phyloP scores from a whole-genome alignment of 257 asterid species.

The Solanum arcanum region DNA sequence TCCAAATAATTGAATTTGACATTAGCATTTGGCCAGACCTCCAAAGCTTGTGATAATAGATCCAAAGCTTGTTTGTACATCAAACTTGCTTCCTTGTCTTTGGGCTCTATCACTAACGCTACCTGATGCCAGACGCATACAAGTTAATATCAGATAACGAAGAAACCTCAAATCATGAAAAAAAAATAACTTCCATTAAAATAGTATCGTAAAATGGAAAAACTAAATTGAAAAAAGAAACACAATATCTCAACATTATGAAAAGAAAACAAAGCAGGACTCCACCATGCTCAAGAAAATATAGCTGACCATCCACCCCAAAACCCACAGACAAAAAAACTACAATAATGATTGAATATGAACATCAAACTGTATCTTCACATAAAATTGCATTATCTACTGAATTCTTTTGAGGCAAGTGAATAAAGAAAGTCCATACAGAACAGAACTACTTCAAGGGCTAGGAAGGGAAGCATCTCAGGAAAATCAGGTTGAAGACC shows the following conservation, averaged over 20 bases:
- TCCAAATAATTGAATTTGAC: constrained; percentile 97
- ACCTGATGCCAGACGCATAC: constrained; percentile 37
- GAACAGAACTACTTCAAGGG: background rate
- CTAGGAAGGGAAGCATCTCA: background rate
- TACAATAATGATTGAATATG: background rate
- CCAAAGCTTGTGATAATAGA: constrained; percentile 93
- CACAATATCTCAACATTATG: background rate
- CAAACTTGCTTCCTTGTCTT: constrained; percentile 94
- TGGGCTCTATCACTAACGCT: constrained; percentile 94
- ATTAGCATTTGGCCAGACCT: constrained; percentile 99
- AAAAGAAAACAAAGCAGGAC: background rate
- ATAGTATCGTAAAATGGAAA: background rate
- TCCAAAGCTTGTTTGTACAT: constrained; percentile 98
- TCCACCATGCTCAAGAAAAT: background rate
- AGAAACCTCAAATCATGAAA: background rate
- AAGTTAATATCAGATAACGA: background rate
- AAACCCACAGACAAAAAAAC: background rate
- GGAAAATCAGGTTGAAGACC: background rate
- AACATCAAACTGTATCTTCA: background rate
- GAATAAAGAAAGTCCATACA: background rate
- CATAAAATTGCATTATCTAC: background rate
- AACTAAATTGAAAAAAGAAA: background rate
- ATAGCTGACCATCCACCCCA: background rate
- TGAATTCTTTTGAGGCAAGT: background rate
- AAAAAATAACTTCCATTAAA: background rate